phyloP scores from a whole-genome alignment of 352 stramenopile species.

The Thraustotheca clavata region DNA sequence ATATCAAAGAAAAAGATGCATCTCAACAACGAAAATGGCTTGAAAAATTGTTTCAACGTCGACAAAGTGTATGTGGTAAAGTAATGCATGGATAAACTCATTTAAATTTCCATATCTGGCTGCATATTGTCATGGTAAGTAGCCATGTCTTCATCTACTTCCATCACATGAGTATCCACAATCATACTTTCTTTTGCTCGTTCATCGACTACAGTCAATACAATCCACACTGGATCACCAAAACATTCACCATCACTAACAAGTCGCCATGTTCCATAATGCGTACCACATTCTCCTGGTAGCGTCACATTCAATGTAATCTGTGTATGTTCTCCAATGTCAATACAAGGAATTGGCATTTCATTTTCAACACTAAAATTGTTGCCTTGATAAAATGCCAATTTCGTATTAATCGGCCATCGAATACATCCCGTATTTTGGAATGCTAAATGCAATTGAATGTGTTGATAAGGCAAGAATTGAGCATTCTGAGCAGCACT shows the following conservation, averaged over 20 bases:
- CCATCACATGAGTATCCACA: background rate
- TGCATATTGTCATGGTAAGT: background rate
- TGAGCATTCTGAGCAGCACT: constrained; percentile 13
- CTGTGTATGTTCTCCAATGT: constrained; percentile 48
- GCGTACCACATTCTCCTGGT: constrained; percentile 43
- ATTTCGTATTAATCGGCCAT: constrained; percentile 48
- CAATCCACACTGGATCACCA: constrained; percentile 67
- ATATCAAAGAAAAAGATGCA: no score
- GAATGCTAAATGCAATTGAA: constrained; percentile 35
- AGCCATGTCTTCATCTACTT: constrained; percentile 12
- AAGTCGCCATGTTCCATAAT: constrained; percentile 69
- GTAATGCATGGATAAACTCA: no score
- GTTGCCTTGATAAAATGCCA: constrained; percentile 62
- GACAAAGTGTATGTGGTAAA: background rate
- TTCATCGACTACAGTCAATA: constrained; percentile 47
- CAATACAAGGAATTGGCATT: constrained; percentile 34
- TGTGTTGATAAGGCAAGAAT: constrained; percentile 17
- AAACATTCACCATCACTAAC: constrained; percentile 54
- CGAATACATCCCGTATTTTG: constrained; percentile 45
- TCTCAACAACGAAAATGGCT: background rate
- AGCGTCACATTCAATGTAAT: constrained; percentile 46
- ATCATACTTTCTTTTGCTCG: background rate
- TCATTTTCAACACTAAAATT: constrained; percentile 49
- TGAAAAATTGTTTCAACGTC: background rate
- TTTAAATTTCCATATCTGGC: constrained; percentile 20